Evolutionary conservation across 2,329 filamentous ascomycete species (phyloP).

Genomic region (Scedosporium aurantiacum): DNA sequence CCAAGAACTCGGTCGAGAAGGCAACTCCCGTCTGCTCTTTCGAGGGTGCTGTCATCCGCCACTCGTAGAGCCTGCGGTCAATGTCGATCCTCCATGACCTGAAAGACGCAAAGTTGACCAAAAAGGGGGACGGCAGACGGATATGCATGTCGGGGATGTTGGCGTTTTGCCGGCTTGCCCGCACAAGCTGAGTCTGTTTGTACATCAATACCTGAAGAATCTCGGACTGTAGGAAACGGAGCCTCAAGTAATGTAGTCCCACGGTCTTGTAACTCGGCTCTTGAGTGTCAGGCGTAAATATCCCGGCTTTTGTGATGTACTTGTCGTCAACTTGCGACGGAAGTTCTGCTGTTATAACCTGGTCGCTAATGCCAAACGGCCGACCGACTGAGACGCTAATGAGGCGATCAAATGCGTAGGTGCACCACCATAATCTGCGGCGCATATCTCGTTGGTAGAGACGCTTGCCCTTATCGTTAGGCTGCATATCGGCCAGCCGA

Average conservation of each 20-base stretch:
- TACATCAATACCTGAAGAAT: constrained; percentile 90
- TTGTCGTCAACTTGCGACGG: constrained; percentile 80
- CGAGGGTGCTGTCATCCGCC: constrained; percentile 74
- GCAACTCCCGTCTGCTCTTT: constrained; percentile 72
- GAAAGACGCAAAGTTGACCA: constrained; percentile 75
- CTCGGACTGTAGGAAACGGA: constrained; percentile 83
- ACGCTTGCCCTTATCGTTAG: constrained; percentile 50
- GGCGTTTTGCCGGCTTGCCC: constrained; percentile 51
- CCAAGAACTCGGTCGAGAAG: constrained; percentile 81
- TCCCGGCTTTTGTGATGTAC: constrained; percentile 72
- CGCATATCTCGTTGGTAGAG: constrained; percentile 81
- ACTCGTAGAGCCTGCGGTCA: constrained; percentile 69
- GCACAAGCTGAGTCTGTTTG: constrained; percentile 73
- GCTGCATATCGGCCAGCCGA: constrained; percentile 17
- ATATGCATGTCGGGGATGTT: constrained; percentile 66
- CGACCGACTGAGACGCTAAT: constrained; percentile 89
- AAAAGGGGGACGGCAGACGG: constrained; percentile 71
- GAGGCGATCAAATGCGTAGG: constrained; percentile 88
- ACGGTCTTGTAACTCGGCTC: constrained; percentile 82
- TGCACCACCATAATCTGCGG: constrained; percentile 90
- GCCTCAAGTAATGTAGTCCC: constrained; percentile 81
- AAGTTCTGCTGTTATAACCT: constrained; percentile 91
- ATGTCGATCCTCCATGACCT: constrained; percentile 81
- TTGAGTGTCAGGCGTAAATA: constrained; percentile 49
- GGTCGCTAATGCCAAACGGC: constrained; percentile 90